Conservation (phyloP, 352 stramenopile genomes). For the Globisporangium spinosum region DNA sequence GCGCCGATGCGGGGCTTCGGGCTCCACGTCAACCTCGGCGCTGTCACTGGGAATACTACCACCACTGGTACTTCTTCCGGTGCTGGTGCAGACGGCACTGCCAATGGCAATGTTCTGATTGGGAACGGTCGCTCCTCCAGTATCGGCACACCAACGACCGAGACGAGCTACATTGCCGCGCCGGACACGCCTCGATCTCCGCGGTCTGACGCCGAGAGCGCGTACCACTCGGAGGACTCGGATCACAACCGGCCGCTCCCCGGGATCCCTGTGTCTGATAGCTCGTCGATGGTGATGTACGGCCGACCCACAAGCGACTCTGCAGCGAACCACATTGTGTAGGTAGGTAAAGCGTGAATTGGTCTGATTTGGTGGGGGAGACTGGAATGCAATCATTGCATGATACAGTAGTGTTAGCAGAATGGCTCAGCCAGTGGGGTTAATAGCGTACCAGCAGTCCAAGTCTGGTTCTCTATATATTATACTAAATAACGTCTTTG, state of each 20-base stretch:
- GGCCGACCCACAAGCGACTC: conserved; percentile 30
- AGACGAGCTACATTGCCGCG: conserved; percentile 46
- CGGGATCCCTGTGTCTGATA: conserved; percentile 32
- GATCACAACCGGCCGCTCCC: conserved; percentile 38
- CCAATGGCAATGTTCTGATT: background rate
- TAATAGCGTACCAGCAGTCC: background rate
- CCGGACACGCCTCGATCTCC: conserved; percentile 49
- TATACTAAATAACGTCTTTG: conserved; percentile 10
- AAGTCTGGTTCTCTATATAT: conserved; percentile 5
- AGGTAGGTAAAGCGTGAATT: conserved; percentile 6
- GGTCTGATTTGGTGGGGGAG: background rate
- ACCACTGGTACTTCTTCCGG: background rate
- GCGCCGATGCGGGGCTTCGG: conserved; percentile 50
- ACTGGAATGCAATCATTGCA: background rate
- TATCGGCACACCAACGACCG: conserved; percentile 32
- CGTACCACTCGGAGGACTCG: conserved; percentile 57
- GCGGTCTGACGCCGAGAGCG: conserved; percentile 53
- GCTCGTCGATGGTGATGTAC: conserved; percentile 69
- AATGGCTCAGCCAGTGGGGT: background rate
- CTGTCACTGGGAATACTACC: conserved; percentile 1
- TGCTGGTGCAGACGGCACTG: background rate
- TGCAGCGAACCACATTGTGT: conserved; percentile 36
- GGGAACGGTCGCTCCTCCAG: conserved; percentile 2
- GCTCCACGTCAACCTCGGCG: conserved; percentile 50
- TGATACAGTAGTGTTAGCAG: background rate